These are phyloP conservation scores for Catunica adiposa DNA, from an alignment of 2,329 filamentous ascomycete genomes.

Conservation along the genomic window DNA sequence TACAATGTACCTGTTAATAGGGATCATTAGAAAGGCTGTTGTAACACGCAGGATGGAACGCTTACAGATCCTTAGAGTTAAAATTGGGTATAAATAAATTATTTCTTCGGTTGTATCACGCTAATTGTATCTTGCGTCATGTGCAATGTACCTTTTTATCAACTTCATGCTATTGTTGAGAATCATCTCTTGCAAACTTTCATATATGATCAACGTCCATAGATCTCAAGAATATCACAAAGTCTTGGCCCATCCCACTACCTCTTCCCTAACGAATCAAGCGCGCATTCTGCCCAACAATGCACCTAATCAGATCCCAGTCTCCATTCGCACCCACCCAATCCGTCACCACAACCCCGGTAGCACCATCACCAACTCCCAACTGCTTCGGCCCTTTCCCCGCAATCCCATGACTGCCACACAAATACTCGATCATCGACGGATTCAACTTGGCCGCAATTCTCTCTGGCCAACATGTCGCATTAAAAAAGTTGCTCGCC, in stretches of 20 bases:
- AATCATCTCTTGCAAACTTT: too few species aligned
- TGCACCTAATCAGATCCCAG: constrained; percentile 77
- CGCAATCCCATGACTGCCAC: constrained; percentile 36
- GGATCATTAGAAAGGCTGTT: background rate
- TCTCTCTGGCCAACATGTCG: constrained; percentile 80
- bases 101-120: background rate
- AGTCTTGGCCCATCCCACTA: background rate
- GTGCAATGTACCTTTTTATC: background rate
- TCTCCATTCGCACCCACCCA: constrained; percentile 78
- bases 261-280: constrained; percentile 36
- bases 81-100: background rate
- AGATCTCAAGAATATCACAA: background rate
- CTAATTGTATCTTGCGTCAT: background rate
- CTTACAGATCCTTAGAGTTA: constrained; percentile 1
- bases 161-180: background rate
- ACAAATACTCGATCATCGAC: constrained; percentile 47
- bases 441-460: constrained; percentile 83
- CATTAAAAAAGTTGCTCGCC: constrained; percentile 87
- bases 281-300: constrained; percentile 80
- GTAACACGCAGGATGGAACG: background rate
- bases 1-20: too few species aligned
- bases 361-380: constrained; percentile 52
- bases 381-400: constrained; percentile 33
- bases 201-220: background rate
- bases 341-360: constrained; percentile 81